These are phyloP conservation scores for Decorospora gaudefroyi DNA, from an alignment of 2,329 filamentous ascomycete genomes.

Conservation along the genomic window DNA sequence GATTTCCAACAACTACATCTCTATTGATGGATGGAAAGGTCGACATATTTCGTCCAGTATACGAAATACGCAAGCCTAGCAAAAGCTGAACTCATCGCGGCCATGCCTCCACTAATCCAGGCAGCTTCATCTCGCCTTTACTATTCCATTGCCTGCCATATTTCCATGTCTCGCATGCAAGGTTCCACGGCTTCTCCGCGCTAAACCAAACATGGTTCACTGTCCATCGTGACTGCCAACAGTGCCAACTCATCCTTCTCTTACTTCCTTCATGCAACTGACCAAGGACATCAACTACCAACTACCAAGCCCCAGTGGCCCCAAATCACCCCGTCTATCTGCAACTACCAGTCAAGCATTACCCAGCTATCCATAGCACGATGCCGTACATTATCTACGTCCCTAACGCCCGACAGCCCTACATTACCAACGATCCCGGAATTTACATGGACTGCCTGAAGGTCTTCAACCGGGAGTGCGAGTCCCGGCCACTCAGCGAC, in stretches of 20 bases:
- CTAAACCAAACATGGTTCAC: neutral
- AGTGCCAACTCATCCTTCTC: neutral
- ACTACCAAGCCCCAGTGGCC: neutral
- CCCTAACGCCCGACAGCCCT: slow-evolving; percentile 19
- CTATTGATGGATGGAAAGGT: too few species aligned
- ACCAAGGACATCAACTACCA: neutral
- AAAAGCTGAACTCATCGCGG: too few species aligned
- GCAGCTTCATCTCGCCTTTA: too few species aligned
- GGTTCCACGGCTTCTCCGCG: neutral
- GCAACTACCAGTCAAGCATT: neutral
- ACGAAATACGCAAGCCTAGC: too few species aligned
- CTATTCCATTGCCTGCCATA: too few species aligned
- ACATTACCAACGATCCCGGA: slow-evolving; percentile 26
- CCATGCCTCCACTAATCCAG: too few species aligned
- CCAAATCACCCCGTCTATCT: neutral
- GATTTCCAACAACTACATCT: too few species aligned
- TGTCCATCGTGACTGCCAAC: neutral
- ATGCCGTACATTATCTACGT: slow-evolving; percentile 33
- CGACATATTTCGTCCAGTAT: too few species aligned
- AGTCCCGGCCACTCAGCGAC: slow-evolving; percentile 25
- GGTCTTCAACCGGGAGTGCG: slow-evolving; percentile 21
- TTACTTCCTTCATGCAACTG: neutral
- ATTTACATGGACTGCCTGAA: slow-evolving; percentile 27
- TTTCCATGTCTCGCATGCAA: too few species aligned
- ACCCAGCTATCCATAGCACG: neutral